Conservation (phyloP, 495 filamentous ascomycete genomes). For the Trichoderma erinaceum region DNA sequence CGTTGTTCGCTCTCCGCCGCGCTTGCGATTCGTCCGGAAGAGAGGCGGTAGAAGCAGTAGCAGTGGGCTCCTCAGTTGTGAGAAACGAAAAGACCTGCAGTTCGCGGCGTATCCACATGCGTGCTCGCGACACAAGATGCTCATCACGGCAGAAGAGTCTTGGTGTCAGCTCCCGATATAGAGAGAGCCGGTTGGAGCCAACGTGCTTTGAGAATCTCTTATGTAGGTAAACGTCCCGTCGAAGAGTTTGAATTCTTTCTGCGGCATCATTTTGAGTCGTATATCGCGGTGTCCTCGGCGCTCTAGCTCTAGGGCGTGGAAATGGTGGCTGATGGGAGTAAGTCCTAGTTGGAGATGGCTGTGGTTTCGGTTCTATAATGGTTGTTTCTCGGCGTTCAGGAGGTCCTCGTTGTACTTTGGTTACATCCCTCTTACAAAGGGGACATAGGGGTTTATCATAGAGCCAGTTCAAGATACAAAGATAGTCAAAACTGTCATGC, state of each 20-base stretch:
- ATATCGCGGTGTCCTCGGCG: neutral
- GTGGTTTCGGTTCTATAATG: conserved; percentile 52
- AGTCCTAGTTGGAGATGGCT: conserved; percentile 21
- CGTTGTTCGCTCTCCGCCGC: conserved; percentile 59
- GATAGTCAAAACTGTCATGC: conserved; percentile 76
- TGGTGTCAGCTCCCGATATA: conserved; percentile 70
- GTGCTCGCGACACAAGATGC: conserved; percentile 71
- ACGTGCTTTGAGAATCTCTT: conserved; percentile 77
- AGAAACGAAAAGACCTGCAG: conserved; percentile 82
- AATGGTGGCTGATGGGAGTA: conserved; percentile 9
- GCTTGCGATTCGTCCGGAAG: conserved; percentile 25
- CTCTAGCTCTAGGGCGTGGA: conserved; percentile 11
- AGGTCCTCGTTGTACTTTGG: conserved; percentile 42
- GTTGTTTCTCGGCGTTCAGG: conserved; percentile 20
- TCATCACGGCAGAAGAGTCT: conserved; percentile 55
- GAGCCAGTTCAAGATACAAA: conserved; percentile 79
- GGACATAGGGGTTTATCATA: conserved; percentile 68
- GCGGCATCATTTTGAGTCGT: neutral
- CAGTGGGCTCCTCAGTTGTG: conserved; percentile 10
- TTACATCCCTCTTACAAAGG: conserved; percentile 66
- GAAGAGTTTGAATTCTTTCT: conserved; percentile 32
- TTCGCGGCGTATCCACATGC: conserved; percentile 82
- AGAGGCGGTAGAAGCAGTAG: conserved; percentile 20
- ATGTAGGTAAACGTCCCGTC: conserved; percentile 70
- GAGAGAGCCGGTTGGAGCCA: conserved; percentile 71